phyloP scores from a whole-genome alignment of 2,329 filamentous ascomycete genomes.

The Daldinia sp. region DNA sequence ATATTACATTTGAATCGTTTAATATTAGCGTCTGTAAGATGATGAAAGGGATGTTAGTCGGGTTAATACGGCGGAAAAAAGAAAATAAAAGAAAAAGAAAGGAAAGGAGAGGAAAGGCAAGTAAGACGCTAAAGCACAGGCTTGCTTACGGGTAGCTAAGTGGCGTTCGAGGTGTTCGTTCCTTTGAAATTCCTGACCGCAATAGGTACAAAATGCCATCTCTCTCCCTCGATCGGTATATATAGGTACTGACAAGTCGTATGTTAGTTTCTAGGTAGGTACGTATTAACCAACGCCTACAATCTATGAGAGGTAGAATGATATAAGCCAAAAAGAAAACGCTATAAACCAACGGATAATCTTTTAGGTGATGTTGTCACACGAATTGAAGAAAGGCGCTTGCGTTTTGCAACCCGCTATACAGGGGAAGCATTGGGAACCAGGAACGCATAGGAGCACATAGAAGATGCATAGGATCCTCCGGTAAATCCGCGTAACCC shows the following conservation, averaged over 20 bases:
- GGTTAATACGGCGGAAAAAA: no score
- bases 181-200: constrained; percentile 18
- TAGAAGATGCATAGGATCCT: neutral
- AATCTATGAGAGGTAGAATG: neutral
- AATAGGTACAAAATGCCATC: constrained; percentile 26
- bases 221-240: neutral
- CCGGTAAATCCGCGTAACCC: constrained; percentile 2
- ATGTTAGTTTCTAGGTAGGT: neutral
- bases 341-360: neutral
- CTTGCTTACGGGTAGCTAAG: constrained; percentile 17
- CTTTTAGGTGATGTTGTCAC: neutral
- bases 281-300: neutral
- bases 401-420: neutral
- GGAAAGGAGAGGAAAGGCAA: no score
- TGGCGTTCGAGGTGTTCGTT: constrained; percentile 25
- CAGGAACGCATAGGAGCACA: neutral
- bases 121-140: neutral
- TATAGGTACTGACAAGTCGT: no score
- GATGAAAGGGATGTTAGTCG: neutral
- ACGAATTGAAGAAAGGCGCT: neutral
- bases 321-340: neutral
- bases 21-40: constrained; percentile 18
- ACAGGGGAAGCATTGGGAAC: no score
- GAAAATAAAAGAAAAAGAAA: no score
- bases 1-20: constrained; percentile 26